These are phyloP conservation scores for Farysia itapuensis DNA, from an alignment of 1,284 basidiomycete species.

Conservation along the genomic window DNA sequence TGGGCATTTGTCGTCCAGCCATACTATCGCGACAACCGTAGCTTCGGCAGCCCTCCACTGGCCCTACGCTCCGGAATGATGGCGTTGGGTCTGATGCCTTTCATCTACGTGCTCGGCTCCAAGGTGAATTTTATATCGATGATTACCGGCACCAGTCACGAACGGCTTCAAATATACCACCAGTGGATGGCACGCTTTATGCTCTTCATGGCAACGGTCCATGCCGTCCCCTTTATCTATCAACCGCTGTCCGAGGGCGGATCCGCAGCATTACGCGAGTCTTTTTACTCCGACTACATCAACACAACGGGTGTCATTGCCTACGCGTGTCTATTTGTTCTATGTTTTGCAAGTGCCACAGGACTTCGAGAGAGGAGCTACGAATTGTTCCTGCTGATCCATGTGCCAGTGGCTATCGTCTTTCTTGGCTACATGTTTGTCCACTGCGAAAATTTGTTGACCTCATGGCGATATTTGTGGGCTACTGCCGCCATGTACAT, in stretches of 20 bases:
- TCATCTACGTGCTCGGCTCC: conserved; percentile 39
- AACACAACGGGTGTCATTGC: conserved; percentile 49
- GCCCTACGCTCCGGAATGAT: conserved; percentile 50
- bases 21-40: conserved; percentile 36
- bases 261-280: conserved; percentile 15
- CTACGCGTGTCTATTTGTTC: conserved; percentile 36
- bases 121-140: conserved; percentile 54
- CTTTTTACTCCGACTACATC: conserved; percentile 30
- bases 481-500: conserved; percentile 34
- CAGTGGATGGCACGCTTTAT: conserved; percentile 49
- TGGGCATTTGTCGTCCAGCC: conserved; percentile 43
- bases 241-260: conserved; percentile 43
- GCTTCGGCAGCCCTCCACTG: conserved; percentile 45
- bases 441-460: conserved; percentile 37
- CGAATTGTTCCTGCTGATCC: conserved; percentile 53
- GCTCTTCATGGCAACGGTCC: conserved; percentile 48
- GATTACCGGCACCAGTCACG: conserved; percentile 47
- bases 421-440: conserved; percentile 50
- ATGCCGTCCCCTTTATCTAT: conserved; percentile 49
- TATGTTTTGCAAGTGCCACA: conserved; percentile 40
- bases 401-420: conserved; percentile 37
- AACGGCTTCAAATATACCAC: conserved; percentile 53
- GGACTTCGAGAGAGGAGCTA: conserved; percentile 47
- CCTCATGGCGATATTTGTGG: conserved; percentile 39
- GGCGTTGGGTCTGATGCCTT: conserved; percentile 49